Evolutionary conservation across 305 asterid species (phyloP).

Genomic region (Fraxinus velutina): DNA sequence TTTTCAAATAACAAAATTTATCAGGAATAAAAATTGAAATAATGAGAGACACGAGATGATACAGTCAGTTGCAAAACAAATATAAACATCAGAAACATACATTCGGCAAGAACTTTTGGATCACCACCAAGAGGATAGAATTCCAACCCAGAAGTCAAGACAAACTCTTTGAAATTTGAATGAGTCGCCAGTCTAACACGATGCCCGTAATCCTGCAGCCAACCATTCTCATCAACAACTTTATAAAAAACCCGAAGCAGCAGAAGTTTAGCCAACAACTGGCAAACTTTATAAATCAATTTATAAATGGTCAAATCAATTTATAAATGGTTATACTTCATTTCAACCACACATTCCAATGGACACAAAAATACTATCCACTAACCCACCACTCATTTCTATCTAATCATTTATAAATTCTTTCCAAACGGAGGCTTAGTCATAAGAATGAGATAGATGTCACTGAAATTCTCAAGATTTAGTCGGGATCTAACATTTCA

Average conservation of each 20-base stretch:
- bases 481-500: neutral
- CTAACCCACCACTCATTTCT: neutral
- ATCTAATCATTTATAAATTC: neutral
- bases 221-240: slow-evolving; percentile 36
- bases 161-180: slow-evolving; percentile 94
- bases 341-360: neutral
- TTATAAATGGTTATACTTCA: neutral
- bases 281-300: neutral
- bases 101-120: slow-evolving; percentile 93
- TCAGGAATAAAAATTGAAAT: slow-evolving; percentile 5
- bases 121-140: slow-evolving; percentile 97
- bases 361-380: neutral
- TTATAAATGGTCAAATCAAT: neutral
- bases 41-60: slow-evolving; percentile 11
- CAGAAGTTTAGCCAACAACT: neutral
- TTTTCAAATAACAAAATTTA: neutral
- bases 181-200: slow-evolving; percentile 96
- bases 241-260: slow-evolving; percentile 15
- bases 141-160: slow-evolving; percentile 89
- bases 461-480: neutral
- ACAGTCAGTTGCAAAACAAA: slow-evolving; percentile 13
- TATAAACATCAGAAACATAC: slow-evolving; percentile 48
- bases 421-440: neutral
- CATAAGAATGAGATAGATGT: neutral
- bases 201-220: slow-evolving; percentile 91